Evolutionary conservation across 2,329 filamentous ascomycete species (phyloP), one percentile per base, ranked within the genome.

Genomic region (Penicillium sp.): DNA sequence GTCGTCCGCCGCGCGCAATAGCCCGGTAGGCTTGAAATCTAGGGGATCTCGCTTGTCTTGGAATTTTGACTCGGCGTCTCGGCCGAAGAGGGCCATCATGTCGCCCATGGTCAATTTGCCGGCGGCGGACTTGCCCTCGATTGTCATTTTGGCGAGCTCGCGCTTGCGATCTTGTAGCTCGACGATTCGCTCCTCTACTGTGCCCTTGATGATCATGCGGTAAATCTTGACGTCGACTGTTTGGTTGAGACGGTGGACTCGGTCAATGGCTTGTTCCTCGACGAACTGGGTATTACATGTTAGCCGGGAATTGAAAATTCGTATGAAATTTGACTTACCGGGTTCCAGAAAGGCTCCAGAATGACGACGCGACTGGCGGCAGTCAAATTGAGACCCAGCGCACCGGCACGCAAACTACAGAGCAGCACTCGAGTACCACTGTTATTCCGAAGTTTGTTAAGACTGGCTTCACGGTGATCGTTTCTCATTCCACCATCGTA

Each of bases 321-420:
- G 35, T 3, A 10, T 16, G 18, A 7, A 20, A 53, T 52, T 2
- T 24, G 76, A 13, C 83, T 69, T 79, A 88, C 85, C 2, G 91
- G 94, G 71, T 99, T 99, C 94, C 94, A 99, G 73, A 99, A 99
- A 0, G 94, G 94, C 72, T 99, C 94, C 39, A 99, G 79, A 62
- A 99, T 95, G 46, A 99, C 86, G 3, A 99, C 94, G 16, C 94
- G 83, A 56, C 88, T 94, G 9, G 94, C 94, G 0, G 92, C 94
- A 6, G 94, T 99, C 47, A 99, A 78, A 71, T 99, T 99, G 25
- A 99, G 83, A 2, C 94, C 94, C 41, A 99, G 74, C 44, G 90
- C 92, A 58, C 94, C 94, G 65, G 94, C 97, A 64, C 95, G 94
- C 58, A 99, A 80, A 74, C 89, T 95, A 73, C 94, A 99, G 14